These are phyloP conservation scores for Colletotrichum sp. DNA, from an alignment of 2,329 filamentous ascomycete genomes.

Conservation along the genomic window DNA sequence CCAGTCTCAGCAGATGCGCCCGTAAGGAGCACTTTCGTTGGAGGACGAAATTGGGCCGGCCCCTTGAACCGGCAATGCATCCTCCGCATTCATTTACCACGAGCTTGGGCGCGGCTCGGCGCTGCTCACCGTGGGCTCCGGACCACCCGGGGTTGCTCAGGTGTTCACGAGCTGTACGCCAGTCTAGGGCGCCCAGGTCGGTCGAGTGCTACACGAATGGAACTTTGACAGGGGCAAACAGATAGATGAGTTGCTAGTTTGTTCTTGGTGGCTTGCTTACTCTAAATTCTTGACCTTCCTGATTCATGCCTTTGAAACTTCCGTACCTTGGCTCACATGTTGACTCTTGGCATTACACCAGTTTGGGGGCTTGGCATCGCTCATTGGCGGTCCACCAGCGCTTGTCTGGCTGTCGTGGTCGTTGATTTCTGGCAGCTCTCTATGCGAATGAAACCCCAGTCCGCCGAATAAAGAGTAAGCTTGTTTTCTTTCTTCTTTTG, in stretches of 20 bases:
- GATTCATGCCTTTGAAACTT: constrained; percentile 16
- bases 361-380: not conserved
- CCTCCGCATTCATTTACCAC: constrained; percentile 12
- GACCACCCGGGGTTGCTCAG: not conserved
- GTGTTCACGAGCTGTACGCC: not conserved
- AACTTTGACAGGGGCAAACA: not conserved
- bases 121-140: not conserved
- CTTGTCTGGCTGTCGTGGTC: not conserved
- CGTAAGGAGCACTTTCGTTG: constrained; percentile 1
- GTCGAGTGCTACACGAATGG: constrained; percentile 7
- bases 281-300: not conserved
- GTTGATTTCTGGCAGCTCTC: not conserved
- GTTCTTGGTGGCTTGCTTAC: not conserved
- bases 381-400: not conserved
- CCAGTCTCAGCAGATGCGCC: constrained; percentile 2
- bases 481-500: not conserved
- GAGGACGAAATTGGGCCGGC: constrained; percentile 15
- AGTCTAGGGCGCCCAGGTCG: not conserved
- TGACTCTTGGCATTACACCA: not conserved
- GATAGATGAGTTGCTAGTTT: not conserved
- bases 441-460: not conserved
- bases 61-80: not conserved
- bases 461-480: not conserved
- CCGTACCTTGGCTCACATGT: constrained; percentile 10
- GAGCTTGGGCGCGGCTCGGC: not conserved